Base-by-base conservation (phyloP, 805 yeast genomes). In the Maudiozyma turicensis region DNA sequence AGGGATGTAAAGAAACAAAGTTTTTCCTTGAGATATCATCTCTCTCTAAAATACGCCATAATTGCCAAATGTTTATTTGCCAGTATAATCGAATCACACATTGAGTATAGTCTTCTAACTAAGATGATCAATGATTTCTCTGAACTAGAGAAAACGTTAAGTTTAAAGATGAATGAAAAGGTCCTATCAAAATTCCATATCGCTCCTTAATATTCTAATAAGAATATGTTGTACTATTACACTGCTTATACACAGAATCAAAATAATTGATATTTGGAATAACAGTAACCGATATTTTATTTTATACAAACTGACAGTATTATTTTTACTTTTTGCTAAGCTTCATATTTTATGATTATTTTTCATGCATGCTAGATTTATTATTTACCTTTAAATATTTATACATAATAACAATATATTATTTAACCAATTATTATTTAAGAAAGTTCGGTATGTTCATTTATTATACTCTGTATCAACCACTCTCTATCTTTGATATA, bases 381-480 rank as follows among this genome's bases (percentile, higher is more conserved):
- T 14, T n/a, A n/a, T 28, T 30, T 41, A 20, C 40, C 20, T 32
- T 15, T 29, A 29, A 35, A 37, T 37, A 37, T 44, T 26, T 44
- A 20, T 34, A 41, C 26, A 8, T 35, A 10, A 33, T 15, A 29
- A 15, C n/a, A 32, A 15, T 20, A 34, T 46, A 39, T 15, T 8
- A 39, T n/a, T 11, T 10, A 39, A 26, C 7, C 14, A 6, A n/a
- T 8, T 39, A 14, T n/a, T 8, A 39, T 14, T 39, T 39, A 35
- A 29, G 43, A 43, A 41, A 51, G 51, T 8, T 51, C 52, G 3
- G 58, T 33, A 31, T 48, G 45, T 41, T 55, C 66, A 49, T 62
- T 65, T 5, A 65, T 62, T 6, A 57, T 63, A 46, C 52, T 63
- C 58, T 49, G 67, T 46, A 58, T 64, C 47, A 52, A 66, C 69